Evolutionary conservation across 75 land plant genomes (phyloP).

Genomic region (Picea glauca): DNA sequence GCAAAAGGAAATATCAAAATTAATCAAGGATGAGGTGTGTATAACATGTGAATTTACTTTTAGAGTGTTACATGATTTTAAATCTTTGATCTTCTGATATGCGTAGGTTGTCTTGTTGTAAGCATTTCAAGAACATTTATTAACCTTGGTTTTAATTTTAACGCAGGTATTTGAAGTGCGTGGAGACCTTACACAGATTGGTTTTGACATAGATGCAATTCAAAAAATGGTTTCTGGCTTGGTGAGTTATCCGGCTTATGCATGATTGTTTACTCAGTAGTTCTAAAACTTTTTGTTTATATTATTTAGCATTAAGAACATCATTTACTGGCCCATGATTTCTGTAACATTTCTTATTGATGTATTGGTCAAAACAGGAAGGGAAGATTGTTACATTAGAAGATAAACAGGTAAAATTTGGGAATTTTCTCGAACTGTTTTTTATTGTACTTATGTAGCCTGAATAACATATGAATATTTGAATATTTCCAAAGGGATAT

Average conservation of each 20-base stretch:
- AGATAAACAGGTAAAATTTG: conserved; percentile 50
- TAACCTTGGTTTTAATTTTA: background rate
- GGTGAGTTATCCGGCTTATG: conserved; percentile 19
- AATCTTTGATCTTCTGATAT: no score
- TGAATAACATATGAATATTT: no score
- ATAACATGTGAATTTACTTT: background rate
- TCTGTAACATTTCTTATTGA: background rate
- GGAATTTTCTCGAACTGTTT: background rate
- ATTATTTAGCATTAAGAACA: no score
- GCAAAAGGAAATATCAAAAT: conserved; percentile 54
- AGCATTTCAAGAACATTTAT: background rate
- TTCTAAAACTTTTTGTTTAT: no score
- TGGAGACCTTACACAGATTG: conserved; percentile 39
- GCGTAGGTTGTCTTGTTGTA: background rate
- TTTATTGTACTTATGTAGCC: no score
- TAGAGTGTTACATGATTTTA: background rate
- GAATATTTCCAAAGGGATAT: no score
- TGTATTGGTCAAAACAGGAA: conserved; percentile 31
- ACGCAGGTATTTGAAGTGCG: conserved; percentile 49
- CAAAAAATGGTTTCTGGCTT: conserved; percentile 50
- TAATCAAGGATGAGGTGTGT: conserved; percentile 62
- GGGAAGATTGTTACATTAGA: conserved; percentile 54
- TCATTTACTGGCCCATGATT: background rate
- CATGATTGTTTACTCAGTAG: background rate
- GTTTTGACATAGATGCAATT: conserved; percentile 39